phyloP scores from a whole-genome alignment of 345 rosid species.

The Rhizophora apiculata region DNA sequence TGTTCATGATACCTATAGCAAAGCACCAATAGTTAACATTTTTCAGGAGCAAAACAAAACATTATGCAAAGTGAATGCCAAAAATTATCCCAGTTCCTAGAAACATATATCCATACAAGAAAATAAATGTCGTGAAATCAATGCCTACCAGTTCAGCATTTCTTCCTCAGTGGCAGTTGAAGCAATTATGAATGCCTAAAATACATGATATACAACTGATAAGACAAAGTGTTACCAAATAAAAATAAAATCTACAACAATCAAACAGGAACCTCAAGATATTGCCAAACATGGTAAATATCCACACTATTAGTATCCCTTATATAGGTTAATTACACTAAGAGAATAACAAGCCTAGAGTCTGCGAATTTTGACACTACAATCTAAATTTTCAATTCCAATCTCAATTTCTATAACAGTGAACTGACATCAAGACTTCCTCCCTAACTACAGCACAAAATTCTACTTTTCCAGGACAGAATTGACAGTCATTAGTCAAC shows the following conservation, averaged over 20 bases:
- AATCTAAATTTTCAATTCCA: not conserved
- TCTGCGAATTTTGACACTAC: not conserved
- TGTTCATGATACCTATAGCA: conserved; percentile 33
- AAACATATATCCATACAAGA: not conserved
- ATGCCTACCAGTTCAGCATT: conserved; percentile 29
- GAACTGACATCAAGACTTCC: not conserved
- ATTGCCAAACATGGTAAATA: not conserved
- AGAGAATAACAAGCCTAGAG: not conserved
- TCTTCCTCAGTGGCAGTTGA: conserved; percentile 33
- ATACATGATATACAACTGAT: not conserved
- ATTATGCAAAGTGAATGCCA: not conserved
- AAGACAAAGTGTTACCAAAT: conserved; percentile 2
- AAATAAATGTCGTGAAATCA: conserved; percentile 9
- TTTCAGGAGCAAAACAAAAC: not conserved
- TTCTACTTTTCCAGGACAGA: not conserved
- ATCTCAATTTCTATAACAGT: not conserved
- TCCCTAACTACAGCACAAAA: not conserved
- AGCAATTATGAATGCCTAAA: conserved; percentile 35
- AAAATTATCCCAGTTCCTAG: not conserved
- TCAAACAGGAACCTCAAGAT: not conserved
- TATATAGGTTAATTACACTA: not conserved
- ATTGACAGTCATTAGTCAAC: conserved; percentile 4
- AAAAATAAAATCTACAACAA: not conserved
- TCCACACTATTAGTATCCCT: not conserved
- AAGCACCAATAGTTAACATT: not conserved